These are phyloP conservation scores for Eucalyptus marginata DNA, from an alignment of 345 rosid species.

Conservation along the genomic window DNA sequence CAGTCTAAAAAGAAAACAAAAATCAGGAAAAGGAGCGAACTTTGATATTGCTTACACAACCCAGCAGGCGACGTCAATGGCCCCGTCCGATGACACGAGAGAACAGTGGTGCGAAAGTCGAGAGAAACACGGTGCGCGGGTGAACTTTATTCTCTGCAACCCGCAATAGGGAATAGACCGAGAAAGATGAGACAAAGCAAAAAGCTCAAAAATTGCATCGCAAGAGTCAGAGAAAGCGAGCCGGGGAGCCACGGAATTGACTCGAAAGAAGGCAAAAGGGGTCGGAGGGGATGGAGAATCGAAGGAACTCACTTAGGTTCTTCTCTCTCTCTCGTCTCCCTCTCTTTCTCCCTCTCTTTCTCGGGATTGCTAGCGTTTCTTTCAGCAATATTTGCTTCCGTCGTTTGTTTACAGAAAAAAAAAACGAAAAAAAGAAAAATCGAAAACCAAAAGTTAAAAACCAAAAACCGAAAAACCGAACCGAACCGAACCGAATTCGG, in stretches of 20 bases:
- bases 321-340: neutral
- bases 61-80: neutral
- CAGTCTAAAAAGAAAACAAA: neutral
- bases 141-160: neutral
- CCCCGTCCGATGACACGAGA: neutral
- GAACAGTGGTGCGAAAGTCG: neutral
- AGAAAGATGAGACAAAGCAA: neutral
- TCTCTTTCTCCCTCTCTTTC: neutral
- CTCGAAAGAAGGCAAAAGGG: conserved; percentile 17
- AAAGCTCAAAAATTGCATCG: neutral
- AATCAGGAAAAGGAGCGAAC: neutral
- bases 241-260: neutral
- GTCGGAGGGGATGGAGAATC: neutral
- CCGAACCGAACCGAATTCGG: too few relatives aligned
- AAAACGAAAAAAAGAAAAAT: too few relatives aligned
- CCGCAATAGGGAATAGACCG: neutral
- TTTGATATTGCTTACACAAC: neutral
- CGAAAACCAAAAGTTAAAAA: too few relatives aligned
- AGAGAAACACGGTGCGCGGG: neutral
- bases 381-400: neutral
- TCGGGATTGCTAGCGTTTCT: neutral
- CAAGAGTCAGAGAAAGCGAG: neutral
- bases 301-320: neutral
- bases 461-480: too few relatives aligned
- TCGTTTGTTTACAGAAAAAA: too few relatives aligned